Evolutionary conservation across 2,329 filamentous ascomycete species (phyloP).

Genomic region (Cladophialophora carrionii): DNA sequence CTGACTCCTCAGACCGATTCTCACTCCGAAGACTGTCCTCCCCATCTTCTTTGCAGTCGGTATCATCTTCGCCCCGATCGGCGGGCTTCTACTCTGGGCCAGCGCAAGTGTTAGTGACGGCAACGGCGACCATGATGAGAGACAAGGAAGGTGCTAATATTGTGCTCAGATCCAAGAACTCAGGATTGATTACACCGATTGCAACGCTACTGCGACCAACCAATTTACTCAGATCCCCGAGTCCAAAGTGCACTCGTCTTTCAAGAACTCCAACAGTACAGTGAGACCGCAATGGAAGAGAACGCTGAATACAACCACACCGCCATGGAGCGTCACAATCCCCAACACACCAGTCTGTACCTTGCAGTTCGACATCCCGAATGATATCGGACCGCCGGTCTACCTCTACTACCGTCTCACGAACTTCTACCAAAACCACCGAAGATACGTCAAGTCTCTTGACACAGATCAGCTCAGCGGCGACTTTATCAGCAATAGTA

Average conservation of each 20-base stretch:
- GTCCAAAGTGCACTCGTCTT: slow-evolving; percentile 66
- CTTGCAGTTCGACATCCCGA: slow-evolving; percentile 76
- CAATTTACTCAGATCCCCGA: slow-evolving; percentile 58
- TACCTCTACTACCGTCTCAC: slow-evolving; percentile 93
- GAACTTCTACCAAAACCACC: slow-evolving; percentile 99
- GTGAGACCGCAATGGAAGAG: slow-evolving; percentile 42
- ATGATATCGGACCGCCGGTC: slow-evolving; percentile 77
- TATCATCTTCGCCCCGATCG: slow-evolving; percentile 90
- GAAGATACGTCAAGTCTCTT: slow-evolving; percentile 90
- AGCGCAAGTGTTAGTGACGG: slow-evolving; percentile 68
- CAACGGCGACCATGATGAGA: not conserved
- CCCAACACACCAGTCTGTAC: slow-evolving; percentile 62
- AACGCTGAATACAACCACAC: slow-evolving; percentile 34
- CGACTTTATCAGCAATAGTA: slow-evolving; percentile 59
- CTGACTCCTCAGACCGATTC: slow-evolving; percentile 70
- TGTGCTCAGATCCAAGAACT: slow-evolving; percentile 80
- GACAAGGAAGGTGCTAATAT: not conserved
- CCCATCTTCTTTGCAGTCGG: slow-evolving; percentile 90
- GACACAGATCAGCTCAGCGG: slow-evolving; percentile 82
- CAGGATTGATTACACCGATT: slow-evolving; percentile 85
- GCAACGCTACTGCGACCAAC: slow-evolving; percentile 60
- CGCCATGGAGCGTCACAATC: slow-evolving; percentile 39
- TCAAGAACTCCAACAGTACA: slow-evolving; percentile 61
- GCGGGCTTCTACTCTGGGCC: slow-evolving; percentile 81
- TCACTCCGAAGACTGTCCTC: slow-evolving; percentile 90